Evolutionary conservation across 2,329 filamentous ascomycete genomes (phyloP), one percentile per base, ranked within the genome.

Genomic region (Penicillium sp.): DNA sequence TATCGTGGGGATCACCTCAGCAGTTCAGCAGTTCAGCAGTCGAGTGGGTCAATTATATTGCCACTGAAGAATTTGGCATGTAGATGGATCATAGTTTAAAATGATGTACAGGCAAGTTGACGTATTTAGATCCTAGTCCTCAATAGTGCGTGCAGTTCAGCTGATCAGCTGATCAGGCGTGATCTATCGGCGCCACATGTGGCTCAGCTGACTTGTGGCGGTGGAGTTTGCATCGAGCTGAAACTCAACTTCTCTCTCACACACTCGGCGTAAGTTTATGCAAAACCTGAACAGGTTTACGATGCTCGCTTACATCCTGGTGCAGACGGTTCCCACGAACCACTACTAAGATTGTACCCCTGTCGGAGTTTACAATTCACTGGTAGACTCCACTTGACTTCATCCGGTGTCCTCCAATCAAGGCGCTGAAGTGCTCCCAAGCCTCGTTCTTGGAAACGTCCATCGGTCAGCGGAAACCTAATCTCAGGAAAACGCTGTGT

Each of bases 151-250:
- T 22, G 11, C 35, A 37, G 22, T 7, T 56, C 54, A 55, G 54
- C 49, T 57, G 24, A 8, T 56, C 54, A 55, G 54, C 49, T 57
- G 24, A 8, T 9, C 6, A 8, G 7, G 7, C 1, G 40, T 46
- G 16, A 14, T 45, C 32, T 14, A 22, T 6, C 24, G 35, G 41
- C 40, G 53, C 56, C 55, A 58, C 51, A 46, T 45, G 56, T 59
- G 55, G 56, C 56, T 58, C 40, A 49, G 53, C 41, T 20, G 29
- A 28, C 24, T n/a, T 34, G 49, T 58, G 55, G 54, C 54, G 53
- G 38, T 10, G 22, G 4, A 18, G 31, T 3, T 16, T 16, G 31
- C 14, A 20, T 14, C 31, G 16, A 34, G 31, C 31, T 34, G 31
- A 34, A 34, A 34, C 4, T 34, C 31, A 34, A 34, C 11, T 5